Conservation (phyloP, 768 basidiomycete genomes). For the Lentinula sp. region DNA sequence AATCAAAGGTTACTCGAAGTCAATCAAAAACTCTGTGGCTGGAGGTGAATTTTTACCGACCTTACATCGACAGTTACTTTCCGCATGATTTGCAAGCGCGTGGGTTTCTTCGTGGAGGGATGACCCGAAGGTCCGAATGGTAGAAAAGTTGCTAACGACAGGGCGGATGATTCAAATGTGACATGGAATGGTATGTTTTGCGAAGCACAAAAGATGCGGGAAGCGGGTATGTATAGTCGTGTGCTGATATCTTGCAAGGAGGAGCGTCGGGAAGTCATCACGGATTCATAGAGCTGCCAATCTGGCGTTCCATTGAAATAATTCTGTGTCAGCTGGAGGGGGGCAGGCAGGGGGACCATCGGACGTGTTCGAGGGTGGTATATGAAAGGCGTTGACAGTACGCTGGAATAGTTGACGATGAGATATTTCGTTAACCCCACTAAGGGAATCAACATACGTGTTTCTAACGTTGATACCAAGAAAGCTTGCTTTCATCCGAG, state of each 20-base stretch:
- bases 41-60: conserved; percentile 19
- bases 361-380: conserved; percentile 67
- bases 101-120: conserved; percentile 28
- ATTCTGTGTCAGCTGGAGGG: conserved; percentile 25
- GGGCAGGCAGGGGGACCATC: conserved; percentile 40
- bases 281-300: conserved; percentile 45
- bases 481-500: conserved; percentile 45
- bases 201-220: conserved; percentile 51
- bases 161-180: conserved; percentile 47
- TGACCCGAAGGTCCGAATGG: conserved; percentile 47
- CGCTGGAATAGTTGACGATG: conserved; percentile 23
- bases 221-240: conserved; percentile 48
- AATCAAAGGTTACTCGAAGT: neutral
- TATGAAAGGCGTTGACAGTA: conserved; percentile 53
- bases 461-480: conserved; percentile 47
- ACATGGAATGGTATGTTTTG: conserved; percentile 66
- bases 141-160: conserved; percentile 54
- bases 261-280: conserved; percentile 31
- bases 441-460: conserved; percentile 33
- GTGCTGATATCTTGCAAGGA: conserved; percentile 31
- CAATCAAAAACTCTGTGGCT: neutral
- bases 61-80: conserved; percentile 66
- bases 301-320: conserved; percentile 39
- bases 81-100: conserved; percentile 56
- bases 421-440: neutral